Evolutionary conservation across 306 rosid species (phyloP).

Genomic region (Ceratonia siliqua): DNA sequence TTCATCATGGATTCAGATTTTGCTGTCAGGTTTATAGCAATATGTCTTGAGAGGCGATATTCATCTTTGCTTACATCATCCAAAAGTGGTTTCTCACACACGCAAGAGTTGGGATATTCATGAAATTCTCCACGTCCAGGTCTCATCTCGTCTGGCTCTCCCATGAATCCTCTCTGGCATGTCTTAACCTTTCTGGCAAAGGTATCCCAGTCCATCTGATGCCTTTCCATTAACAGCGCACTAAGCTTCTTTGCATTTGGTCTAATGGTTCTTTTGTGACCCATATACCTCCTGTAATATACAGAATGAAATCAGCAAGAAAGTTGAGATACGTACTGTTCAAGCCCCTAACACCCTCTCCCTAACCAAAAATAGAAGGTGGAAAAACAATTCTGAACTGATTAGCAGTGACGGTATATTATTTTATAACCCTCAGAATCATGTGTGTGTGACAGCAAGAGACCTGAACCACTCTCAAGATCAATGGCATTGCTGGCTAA

Average conservation of each 20-base stretch:
- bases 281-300: slow-evolving; percentile 84
- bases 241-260: slow-evolving; percentile 99
- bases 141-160: slow-evolving; percentile 87
- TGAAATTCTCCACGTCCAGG: slow-evolving; percentile 91
- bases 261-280: slow-evolving; percentile 96
- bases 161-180: slow-evolving; percentile 92
- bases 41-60: slow-evolving; percentile 33
- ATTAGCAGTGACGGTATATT: neutral
- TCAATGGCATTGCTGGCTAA: neutral
- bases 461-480: neutral
- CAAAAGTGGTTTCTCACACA: slow-evolving; percentile 69
- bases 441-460: neutral
- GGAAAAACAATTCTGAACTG: neutral
- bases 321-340: neutral
- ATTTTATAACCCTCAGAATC: neutral
- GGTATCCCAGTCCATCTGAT: slow-evolving; percentile 78
- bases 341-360: neutral
- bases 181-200: slow-evolving; percentile 73
- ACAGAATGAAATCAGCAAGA: slow-evolving; percentile 18
- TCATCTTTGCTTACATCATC: slow-evolving; percentile 37
- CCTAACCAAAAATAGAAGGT: neutral
- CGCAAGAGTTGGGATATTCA: slow-evolving; percentile 75
- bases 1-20: slow-evolving; percentile 30
- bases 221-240: slow-evolving; percentile 74
- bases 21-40: slow-evolving; percentile 32